Evolutionary conservation across 225 moss, liverwort and hornwort genomes (phyloP).

Genomic region (Sphagnum contortum): DNA sequence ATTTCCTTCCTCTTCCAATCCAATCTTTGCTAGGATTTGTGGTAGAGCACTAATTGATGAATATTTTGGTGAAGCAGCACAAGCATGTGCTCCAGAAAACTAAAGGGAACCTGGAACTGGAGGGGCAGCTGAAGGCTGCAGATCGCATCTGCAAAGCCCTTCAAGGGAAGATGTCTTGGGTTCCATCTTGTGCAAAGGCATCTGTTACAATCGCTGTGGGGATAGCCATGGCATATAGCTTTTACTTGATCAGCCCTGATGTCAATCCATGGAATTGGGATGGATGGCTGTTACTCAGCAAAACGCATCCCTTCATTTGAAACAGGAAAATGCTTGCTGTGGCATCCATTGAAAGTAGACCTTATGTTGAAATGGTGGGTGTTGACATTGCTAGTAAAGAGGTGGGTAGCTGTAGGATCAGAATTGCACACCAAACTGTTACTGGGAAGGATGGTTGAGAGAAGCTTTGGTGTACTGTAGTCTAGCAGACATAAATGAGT

Average conservation of each 20-base stretch:
- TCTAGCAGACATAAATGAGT: too few species aligned
- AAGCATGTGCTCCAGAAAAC: conserved; percentile 41
- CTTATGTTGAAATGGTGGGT: too few species aligned
- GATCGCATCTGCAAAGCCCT: conserved; percentile 66
- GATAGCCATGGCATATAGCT: conserved; percentile 50
- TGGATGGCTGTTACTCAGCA: conserved; percentile 80
- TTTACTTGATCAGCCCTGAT: conserved; percentile 65
- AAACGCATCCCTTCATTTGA: conserved; percentile 47
- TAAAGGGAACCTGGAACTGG: conserved; percentile 36
- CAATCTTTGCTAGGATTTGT: too few species aligned
- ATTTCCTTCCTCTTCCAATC: too few species aligned
- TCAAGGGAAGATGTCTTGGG: conserved; percentile 52
- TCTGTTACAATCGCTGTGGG: conserved; percentile 45
- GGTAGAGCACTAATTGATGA: too few species aligned
- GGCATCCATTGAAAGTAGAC: too few species aligned
- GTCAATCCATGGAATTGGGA: conserved; percentile 98
- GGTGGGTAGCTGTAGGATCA: too few species aligned
- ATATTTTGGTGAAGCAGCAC: conserved; percentile 34
- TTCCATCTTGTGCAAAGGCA: conserved; percentile 51
- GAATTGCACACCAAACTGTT: too few species aligned
- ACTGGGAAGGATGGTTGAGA: too few species aligned
- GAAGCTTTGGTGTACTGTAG: too few species aligned
- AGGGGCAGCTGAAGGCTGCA: conserved; percentile 55
- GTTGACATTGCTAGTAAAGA: too few species aligned
- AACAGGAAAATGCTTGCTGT: too few species aligned